Base-by-base conservation (phyloP, 2,329 filamentous ascomycete species). In the Sporothrix pseudoabietina region DNA sequence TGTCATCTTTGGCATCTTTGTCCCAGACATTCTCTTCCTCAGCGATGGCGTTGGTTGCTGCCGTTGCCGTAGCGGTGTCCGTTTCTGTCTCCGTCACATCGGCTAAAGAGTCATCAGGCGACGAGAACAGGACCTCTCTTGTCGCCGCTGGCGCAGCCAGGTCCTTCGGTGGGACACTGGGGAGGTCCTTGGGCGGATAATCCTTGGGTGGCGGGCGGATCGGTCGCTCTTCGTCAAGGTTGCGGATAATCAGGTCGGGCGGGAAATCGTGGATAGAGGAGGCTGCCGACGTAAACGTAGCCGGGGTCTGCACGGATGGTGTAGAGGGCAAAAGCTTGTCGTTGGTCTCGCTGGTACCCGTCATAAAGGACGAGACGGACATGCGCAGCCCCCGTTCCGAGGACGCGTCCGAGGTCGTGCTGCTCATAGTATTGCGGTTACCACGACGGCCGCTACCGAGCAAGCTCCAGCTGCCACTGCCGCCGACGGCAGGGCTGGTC, bases 351-450 rank as follows among this genome's bases (percentile, higher is more conserved):
- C 74, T 74, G 35, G 26, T 35, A 44, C 71, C 71, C 9, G 74
- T 75, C 71, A 74, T 72, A n/a, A 72, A 68, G 26, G 75, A 76
- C 59, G 76, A 76, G 19, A 76, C 39, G 4, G 75, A 76, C 72
- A 75, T 75, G 69, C 74, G 76, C 69, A 72, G 39, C 2, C 63
- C 73, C 12, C 63, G 57, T 26, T 75, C 73, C 47, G 72, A 76
- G n/a, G 75, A 76, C 2, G 55, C 52, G n/a, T 76, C 73, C 16
- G 75, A 77, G 8, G 72, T 75, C 7, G 72, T 77, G 74, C 77
- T 78, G 74, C 75, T 77, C 75, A 74, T 75, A 10, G 76, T 77
- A 73, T 77, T 77, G 71, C 77, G 76, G 74, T 76, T 74, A n/a
- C 63, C 72, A 4, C 72, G 69, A 2, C 74, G 69, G 41, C 32